These are phyloP conservation scores for Neonectria hederae DNA, from an alignment of 2,329 filamentous ascomycete species.

Conservation along the genomic window DNA sequence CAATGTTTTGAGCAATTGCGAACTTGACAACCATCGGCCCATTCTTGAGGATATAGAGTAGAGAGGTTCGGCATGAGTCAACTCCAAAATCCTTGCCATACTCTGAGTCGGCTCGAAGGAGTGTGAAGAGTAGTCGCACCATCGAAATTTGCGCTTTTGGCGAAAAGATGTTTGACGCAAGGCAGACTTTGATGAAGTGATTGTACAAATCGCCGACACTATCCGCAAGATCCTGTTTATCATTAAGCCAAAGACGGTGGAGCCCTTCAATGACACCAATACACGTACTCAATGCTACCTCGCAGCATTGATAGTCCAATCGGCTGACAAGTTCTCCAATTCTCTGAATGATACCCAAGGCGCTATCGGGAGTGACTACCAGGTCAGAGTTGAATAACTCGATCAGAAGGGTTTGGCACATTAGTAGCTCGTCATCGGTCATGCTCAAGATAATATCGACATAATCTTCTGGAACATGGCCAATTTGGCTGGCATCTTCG, in stretches of 20 bases:
- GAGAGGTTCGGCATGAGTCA: constrained; percentile 71
- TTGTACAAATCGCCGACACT: constrained; percentile 80
- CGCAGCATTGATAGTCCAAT: constrained; percentile 75
- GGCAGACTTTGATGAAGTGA: constrained; percentile 74
- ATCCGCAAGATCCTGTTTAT: constrained; percentile 68
- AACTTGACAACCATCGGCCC: constrained; percentile 79
- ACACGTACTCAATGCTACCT: constrained; percentile 74
- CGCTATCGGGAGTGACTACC: constrained; percentile 57
- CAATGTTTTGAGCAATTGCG: constrained; percentile 73
- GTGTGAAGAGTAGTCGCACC: constrained; percentile 72
- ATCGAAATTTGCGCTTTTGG: constrained; percentile 73
- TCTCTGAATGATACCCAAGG: constrained; percentile 58
- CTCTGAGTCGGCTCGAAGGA: constrained; percentile 73
- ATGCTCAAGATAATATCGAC: constrained; percentile 60
- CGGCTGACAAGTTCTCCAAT: constrained; percentile 62
- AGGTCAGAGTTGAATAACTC: constrained; percentile 66
- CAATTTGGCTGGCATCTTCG: constrained; percentile 56
- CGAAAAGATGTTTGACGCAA: constrained; percentile 77
- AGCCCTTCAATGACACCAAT: constrained; percentile 74
- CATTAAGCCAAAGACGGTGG: constrained; percentile 69
- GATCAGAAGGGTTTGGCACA: constrained; percentile 58
- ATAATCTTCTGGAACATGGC: constrained; percentile 60
- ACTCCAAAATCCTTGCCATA: constrained; percentile 71
- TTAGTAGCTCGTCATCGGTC: constrained; percentile 63
- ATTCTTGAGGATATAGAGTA: constrained; percentile 76